These are phyloP conservation scores for Aspergillus sp. DNA, from an alignment of 2,329 filamentous ascomycete genomes.

Conservation along the genomic window DNA sequence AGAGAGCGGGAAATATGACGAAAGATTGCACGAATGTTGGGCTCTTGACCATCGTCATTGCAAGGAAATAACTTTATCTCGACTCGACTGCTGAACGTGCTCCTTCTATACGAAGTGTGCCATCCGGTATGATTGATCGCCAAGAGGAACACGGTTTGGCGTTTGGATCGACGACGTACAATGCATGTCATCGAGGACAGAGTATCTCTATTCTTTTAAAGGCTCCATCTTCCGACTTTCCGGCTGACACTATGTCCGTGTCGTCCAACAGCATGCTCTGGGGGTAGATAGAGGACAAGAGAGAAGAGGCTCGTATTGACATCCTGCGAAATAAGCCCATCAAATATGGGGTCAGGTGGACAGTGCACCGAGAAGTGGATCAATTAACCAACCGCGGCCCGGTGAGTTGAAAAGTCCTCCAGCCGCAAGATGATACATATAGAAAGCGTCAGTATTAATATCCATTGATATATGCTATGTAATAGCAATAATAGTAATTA, in stretches of 20 bases:
- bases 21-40: no score
- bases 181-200: constrained; percentile 10
- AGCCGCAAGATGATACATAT: not conserved
- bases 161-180: constrained; percentile 7
- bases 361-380: constrained; percentile 2
- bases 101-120: no score
- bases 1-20: no score
- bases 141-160: constrained; percentile 2
- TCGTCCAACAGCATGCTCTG: no score
- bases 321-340: not conserved
- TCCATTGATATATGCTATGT: not conserved
- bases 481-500: not conserved
- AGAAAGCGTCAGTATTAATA: not conserved
- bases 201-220: not conserved
- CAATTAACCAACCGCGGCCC: not conserved
- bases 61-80: no score
- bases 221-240: not conserved
- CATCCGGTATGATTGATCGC: not conserved
- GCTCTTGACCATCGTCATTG: no score
- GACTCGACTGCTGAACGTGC: no score
- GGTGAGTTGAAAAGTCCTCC: not conserved
- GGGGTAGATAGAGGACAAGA: no score
- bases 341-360: constrained; percentile 1
- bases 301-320: not conserved
- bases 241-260: no score